Evolutionary conservation across 2,329 filamentous ascomycete genomes (phyloP).

Genomic region (Fusarium oxysporum): DNA sequence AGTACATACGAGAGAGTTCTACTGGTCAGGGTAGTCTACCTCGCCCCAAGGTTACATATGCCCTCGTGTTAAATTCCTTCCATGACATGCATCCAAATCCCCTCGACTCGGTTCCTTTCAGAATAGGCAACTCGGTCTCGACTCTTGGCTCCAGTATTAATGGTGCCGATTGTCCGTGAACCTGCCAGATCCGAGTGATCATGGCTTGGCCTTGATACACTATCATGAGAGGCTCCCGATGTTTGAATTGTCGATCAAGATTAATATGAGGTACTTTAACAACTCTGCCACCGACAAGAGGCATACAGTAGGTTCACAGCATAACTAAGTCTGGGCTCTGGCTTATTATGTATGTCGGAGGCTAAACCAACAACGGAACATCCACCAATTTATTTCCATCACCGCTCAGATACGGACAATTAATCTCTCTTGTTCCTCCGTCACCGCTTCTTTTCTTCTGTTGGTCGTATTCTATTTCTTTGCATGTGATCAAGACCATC

Average conservation of each 20-base stretch:
- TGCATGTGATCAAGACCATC: constrained; percentile 24
- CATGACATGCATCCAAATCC: constrained; percentile 15
- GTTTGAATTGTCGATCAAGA: not conserved
- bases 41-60: constrained; percentile 22
- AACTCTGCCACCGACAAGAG: not conserved
- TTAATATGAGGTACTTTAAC: not conserved
- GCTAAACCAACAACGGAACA: constrained; percentile 14
- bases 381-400: constrained; percentile 10
- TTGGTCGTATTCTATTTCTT: not conserved
- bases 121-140: constrained; percentile 27
- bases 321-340: not conserved
- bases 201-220: not conserved
- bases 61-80: constrained; percentile 25
- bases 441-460: constrained; percentile 35
- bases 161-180: constrained; percentile 38
- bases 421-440: constrained; percentile 6
- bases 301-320: not conserved
- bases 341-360: constrained; percentile 4
- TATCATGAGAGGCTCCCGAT: not conserved
- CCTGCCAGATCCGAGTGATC: constrained; percentile 28
- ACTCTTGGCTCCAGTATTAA: constrained; percentile 11
- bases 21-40: not conserved
- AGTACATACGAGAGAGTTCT: not conserved
- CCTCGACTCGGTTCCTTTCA: constrained; percentile 16
- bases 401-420: constrained; percentile 21